Evolutionary conservation across 768 basidiomycete species (phyloP).

Genomic region (Mycena chlorophos): DNA sequence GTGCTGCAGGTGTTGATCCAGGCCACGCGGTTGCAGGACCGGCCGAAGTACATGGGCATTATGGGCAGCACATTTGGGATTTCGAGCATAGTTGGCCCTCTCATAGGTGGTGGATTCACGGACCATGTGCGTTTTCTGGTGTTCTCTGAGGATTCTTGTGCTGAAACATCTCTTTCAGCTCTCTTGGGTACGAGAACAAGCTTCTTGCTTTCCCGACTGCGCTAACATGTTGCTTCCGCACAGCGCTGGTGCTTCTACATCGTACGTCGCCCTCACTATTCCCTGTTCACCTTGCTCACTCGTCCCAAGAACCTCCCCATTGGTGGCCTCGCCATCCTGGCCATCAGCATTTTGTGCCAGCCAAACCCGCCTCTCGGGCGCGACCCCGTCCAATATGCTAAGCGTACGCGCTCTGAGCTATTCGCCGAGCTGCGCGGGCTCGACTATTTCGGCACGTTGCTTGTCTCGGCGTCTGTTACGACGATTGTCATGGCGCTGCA

Average conservation of each 20-base stretch:
- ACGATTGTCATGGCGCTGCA: conserved; percentile 41
- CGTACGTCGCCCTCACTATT: no score
- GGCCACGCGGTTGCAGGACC: conserved; percentile 28
- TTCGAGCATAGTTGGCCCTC: conserved; percentile 23
- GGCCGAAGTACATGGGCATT: conserved; percentile 34
- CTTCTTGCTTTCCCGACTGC: no score
- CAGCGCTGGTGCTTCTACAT: no score
- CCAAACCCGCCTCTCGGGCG: conserved; percentile 15
- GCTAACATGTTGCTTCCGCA: no score
- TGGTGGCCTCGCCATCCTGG: no score
- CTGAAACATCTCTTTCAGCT: neutral
- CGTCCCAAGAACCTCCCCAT: no score
- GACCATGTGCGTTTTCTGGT: conserved; percentile 15
- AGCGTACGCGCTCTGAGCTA: conserved; percentile 7
- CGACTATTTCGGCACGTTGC: conserved; percentile 39
- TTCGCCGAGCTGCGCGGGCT: conserved; percentile 20
- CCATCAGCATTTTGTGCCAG: no score
- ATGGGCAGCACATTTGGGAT: conserved; percentile 31
- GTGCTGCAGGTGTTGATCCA: conserved; percentile 22
- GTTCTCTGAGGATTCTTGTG: no score
- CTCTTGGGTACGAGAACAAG: neutral
- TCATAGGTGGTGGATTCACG: conserved; percentile 33
- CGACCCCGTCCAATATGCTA: neutral
- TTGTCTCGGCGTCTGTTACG: conserved; percentile 36
- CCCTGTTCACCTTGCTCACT: no score